Percentiles rank a stretch among this genome's conserved stretches.
Evolutionary conservation across 306 rosid genomes (phyloP).

Genomic region (Quercus suber): DNA sequence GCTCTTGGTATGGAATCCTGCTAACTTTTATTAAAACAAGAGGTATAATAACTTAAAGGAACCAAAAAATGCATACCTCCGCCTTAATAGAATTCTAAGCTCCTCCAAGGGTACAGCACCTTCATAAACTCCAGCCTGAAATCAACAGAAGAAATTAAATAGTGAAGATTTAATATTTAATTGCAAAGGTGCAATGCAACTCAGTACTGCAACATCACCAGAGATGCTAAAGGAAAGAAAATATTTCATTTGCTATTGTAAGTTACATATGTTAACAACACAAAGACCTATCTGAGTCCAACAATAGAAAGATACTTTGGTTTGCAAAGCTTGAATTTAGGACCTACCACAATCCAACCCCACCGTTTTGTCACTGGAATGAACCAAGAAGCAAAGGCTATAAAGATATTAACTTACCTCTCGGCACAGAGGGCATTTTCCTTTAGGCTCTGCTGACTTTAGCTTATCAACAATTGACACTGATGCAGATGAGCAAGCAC

Average conservation of each 20-base stretch:
- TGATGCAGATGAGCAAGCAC: slow-evolving; percentile 90
- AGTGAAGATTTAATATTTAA: not conserved
- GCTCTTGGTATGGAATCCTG: not conserved
- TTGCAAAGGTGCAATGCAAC: not conserved
- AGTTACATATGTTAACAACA: too few relatives aligned
- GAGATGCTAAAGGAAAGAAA: not conserved
- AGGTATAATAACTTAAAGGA: not conserved
- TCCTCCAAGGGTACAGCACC: slow-evolving; percentile 77
- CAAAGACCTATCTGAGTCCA: too few relatives aligned
- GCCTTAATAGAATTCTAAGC: slow-evolving; percentile 52
- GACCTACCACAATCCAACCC: not conserved
- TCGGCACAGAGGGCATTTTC: slow-evolving; percentile 7
- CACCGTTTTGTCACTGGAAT: not conserved
- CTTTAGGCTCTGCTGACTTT: slow-evolving; percentile 50
- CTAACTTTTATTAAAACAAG: too few relatives aligned
- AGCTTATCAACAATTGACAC: slow-evolving; percentile 75
- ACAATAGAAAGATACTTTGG: too few relatives aligned
- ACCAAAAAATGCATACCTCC: slow-evolving; percentile 42
- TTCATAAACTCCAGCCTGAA: slow-evolving; percentile 57
- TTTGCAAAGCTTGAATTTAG: too few relatives aligned
- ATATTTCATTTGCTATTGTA: too few relatives aligned
- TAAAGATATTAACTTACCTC: too few relatives aligned
- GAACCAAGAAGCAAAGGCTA: too few relatives aligned
- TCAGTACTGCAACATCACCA: not conserved
- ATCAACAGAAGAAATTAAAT: slow-evolving; percentile 10